Base-by-base conservation (phyloP, 208 protist species). In the Leishmania gerbilli region DNA sequence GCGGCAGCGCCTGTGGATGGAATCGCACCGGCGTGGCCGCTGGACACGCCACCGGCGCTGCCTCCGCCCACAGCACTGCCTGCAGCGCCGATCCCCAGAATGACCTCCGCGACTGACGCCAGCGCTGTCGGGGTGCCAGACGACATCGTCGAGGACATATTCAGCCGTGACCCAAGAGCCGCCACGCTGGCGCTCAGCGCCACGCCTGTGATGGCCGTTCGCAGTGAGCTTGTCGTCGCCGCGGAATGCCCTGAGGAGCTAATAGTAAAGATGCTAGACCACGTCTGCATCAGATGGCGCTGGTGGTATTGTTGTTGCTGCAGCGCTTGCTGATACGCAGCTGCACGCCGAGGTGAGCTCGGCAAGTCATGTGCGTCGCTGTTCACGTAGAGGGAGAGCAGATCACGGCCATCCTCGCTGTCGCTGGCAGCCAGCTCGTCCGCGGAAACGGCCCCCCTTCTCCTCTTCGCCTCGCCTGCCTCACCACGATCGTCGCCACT, bases 231-330 rank as follows among this genome's bases (percentile, higher is more conserved):
- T 3, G 51, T 24, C 51, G 51, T 47, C 51, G 51, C 34, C 34
- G n/a, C n/a, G 11, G n/a, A 76, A 17, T 42, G 31, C 51, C 24
- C 49, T 19, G 72, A n/a, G 31, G 72, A 62, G 51, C 19, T 76
- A 7, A 72, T 31, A 0, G 31, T 47, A 15, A 64, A 27, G 51
- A 58, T 40, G 72, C 72, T 62, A 9, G 51, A 42, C 47, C 31
- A 56, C 49, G 27, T 62, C 72, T 76, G 72, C 51, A 37, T 45
- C 72, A 58, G 21, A 11, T 6, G 51, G 72, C 6, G 72, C 72
- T 58, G 72, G 51, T 58, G 72, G n/a, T 45, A 13, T 51, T n/a
- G 45, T 5, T 40, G 71, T 13, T 62, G 71, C 71, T 74, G 71
- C 45, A 11, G 27, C 71, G 62, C 62, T 42, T 58, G 71, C 5